phyloP scores from a whole-genome alignment of 495 filamentous ascomycete species.

The Xylaria flabelliformis region DNA sequence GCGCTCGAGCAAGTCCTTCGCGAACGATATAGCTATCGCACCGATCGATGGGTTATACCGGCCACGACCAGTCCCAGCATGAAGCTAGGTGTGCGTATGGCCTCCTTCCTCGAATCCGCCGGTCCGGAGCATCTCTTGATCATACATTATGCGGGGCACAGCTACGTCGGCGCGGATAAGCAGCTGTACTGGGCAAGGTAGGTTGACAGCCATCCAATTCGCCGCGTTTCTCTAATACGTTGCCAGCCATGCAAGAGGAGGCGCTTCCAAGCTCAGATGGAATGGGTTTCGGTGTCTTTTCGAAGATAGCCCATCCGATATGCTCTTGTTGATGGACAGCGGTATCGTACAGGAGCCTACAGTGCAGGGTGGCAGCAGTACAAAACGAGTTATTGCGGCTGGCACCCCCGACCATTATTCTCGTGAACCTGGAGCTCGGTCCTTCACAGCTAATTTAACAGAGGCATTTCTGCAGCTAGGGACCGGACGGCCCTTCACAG shows the following conservation, averaged over 20 bases:
- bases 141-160: conserved; percentile 63
- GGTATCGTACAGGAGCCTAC: conserved; percentile 52
- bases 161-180: conserved; percentile 56
- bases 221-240: conserved; percentile 31
- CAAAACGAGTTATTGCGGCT: conserved; percentile 63
- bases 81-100: conserved; percentile 60
- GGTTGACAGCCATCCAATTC: conserved; percentile 36
- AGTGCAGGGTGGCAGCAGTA: conserved; percentile 50
- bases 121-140: conserved; percentile 60
- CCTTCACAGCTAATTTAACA: conserved; percentile 57
- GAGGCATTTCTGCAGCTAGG: conserved; percentile 56
- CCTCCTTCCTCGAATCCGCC: conserved; percentile 57
- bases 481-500: conserved; percentile 54
- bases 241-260: conserved; percentile 48
- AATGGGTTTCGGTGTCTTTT: conserved; percentile 57
- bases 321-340: conserved; percentile 55
- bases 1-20: conserved; percentile 57
- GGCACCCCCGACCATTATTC: conserved; percentile 56
- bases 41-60: conserved; percentile 60
- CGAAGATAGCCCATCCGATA: conserved; percentile 57
- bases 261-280: conserved; percentile 55
- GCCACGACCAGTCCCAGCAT: conserved; percentile 56
- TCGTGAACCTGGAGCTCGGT: conserved; percentile 51
- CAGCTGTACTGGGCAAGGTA: conserved; percentile 64
- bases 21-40: conserved; percentile 61